Percentiles rank a stretch among this genome's conserved stretches.
These are phyloP conservation scores for Phaeophleospora eucalypticola DNA, from an alignment of 2,329 filamentous ascomycete species.

Conservation along the genomic window DNA sequence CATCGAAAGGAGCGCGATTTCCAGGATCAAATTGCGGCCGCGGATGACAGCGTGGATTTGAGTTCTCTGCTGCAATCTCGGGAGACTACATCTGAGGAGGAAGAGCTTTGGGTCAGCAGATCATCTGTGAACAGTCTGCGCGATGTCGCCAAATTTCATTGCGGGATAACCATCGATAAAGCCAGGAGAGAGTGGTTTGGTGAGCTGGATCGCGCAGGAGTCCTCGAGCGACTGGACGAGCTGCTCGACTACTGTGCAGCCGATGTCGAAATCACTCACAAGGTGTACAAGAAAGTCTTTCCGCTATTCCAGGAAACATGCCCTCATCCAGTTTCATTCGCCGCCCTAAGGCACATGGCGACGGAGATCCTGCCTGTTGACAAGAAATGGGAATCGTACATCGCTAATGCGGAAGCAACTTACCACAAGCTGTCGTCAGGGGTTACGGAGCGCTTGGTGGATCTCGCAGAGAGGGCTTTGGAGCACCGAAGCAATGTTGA, in stretches of 20 bases:
- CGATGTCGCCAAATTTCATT: conserved; percentile 95
- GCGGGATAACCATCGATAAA: conserved; percentile 88
- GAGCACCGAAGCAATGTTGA: conserved; percentile 65
- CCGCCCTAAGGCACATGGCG: conserved; percentile 85
- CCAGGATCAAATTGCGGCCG: conserved; percentile 70
- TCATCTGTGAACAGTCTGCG: conserved; percentile 93
- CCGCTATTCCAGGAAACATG: conserved; percentile 84
- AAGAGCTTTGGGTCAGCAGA: conserved; percentile 90
- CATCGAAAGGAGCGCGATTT: conserved; percentile 86
- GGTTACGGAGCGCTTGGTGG: conserved; percentile 71
- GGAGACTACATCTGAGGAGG: conserved; percentile 66
- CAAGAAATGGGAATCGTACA: conserved; percentile 79
- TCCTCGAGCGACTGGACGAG: conserved; percentile 69
- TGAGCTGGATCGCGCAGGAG: conserved; percentile 67
- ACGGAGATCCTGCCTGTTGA: conserved; percentile 90
- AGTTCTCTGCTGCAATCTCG: conserved; percentile 65
- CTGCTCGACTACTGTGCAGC: conserved; percentile 91
- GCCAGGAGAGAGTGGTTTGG: conserved; percentile 80
- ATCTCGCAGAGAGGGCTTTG: conserved; percentile 71
- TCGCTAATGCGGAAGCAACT: conserved; percentile 76
- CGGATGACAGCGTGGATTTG: conserved; percentile 68
- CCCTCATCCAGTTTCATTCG: conserved; percentile 95
- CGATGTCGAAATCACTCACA: conserved; percentile 88
- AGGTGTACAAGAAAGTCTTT: conserved; percentile 90
- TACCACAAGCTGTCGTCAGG: conserved; percentile 72